Evolutionary conservation across 2,329 filamentous ascomycete genomes (phyloP).

Genomic region (Salinomyces thailandicus): DNA sequence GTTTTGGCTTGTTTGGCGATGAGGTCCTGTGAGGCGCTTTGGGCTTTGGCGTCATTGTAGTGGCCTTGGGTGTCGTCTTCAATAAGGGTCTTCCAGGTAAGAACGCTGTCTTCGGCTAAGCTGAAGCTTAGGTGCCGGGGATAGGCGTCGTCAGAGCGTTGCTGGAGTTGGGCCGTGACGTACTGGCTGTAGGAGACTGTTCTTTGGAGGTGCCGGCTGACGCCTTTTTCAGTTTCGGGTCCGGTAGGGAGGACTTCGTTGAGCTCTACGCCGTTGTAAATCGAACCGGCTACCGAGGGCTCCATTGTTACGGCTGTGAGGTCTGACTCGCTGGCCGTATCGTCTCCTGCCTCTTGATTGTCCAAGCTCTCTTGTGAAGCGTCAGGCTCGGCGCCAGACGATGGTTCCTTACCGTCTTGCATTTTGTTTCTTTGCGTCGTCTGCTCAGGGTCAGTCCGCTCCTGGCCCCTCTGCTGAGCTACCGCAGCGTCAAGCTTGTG

Average conservation of each 20-base stretch:
- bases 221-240: conserved; percentile 36
- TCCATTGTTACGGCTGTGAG: conserved; percentile 4
- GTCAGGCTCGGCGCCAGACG: background rate
- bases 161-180: conserved; percentile 9
- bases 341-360: conserved; percentile 28
- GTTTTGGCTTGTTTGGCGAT: conserved; percentile 45
- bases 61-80: conserved; percentile 16
- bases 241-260: conserved; percentile 43
- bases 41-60: conserved; percentile 10
- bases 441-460: background rate
- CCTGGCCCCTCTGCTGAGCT: conserved; percentile 1
- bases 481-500: background rate
- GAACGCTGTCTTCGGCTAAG: conserved; percentile 61
- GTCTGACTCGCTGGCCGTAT: conserved; percentile 18
- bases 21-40: conserved; percentile 19
- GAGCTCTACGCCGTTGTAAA: conserved; percentile 50
- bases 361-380: conserved; percentile 4
- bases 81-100: conserved; percentile 47
- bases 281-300: conserved; percentile 49
- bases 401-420: background rate
- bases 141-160: conserved; percentile 47
- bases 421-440: background rate
- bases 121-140: conserved; percentile 66
- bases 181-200: conserved; percentile 42
- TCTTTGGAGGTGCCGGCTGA: conserved; percentile 46